A percentile compares a stretch with the other conserved stretches of the same genome.
These are phyloP conservation scores for Ustilago tritici DNA, from an alignment of 1,284 basidiomycete species.

Conservation along the genomic window DNA sequence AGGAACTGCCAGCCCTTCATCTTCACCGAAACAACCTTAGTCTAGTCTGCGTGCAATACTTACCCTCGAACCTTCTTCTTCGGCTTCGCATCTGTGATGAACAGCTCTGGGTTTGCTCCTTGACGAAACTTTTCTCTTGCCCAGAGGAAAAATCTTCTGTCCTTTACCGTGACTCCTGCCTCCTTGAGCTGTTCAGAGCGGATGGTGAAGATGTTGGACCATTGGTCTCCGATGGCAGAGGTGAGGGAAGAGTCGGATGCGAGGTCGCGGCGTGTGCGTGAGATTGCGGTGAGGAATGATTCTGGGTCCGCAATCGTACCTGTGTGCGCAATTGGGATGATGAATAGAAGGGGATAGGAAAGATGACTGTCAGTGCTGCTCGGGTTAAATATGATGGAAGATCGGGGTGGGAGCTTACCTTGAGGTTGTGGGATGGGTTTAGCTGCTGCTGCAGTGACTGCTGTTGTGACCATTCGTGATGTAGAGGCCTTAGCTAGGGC, in stretches of 20 bases:
- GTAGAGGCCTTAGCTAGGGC: conserved; percentile 21
- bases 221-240: conserved; percentile 71
- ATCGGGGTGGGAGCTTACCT: not conserved
- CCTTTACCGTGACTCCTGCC: conserved; percentile 76
- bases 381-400: not conserved
- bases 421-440: conserved; percentile 25
- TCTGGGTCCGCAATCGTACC: conserved; percentile 24
- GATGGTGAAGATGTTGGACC: conserved; percentile 79
- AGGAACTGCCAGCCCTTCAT: not conserved
- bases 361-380: not conserved
- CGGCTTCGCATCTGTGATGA: conserved; percentile 76
- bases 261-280: conserved; percentile 77
- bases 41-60: conserved; percentile 6
- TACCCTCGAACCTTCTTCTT: conserved; percentile 79
- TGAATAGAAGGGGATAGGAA: not conserved
- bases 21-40: not conserved
- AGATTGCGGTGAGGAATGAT: conserved; percentile 79
- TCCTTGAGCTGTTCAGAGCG: conserved; percentile 76
- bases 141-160: conserved; percentile 83
- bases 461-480: conserved; percentile 26
- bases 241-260: conserved; percentile 62
- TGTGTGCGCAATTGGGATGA: not conserved
- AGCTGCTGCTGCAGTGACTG: conserved; percentile 12
- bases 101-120: conserved; percentile 74
- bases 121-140: conserved; percentile 81